Evolutionary conservation across 139 green algal genomes (phyloP), one percentile per base, ranked within the genome.

Genomic region (Micractinium sp.): DNA sequence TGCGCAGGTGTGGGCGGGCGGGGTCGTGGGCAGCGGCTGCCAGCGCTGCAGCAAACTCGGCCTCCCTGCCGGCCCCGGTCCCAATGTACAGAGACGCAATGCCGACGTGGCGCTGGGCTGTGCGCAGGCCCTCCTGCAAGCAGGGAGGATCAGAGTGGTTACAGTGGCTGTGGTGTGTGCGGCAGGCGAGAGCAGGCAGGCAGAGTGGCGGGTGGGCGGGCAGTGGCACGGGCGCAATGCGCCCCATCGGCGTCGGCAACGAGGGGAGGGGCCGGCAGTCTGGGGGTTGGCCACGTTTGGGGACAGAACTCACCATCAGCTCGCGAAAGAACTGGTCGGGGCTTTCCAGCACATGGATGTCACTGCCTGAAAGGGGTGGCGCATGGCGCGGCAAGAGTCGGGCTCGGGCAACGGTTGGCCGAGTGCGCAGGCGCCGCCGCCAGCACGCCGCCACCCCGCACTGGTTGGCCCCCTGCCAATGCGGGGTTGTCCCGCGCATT

Each of bases 1-100:
- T 53, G 31, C 38, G 66, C 75, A 93, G 53, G 19, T 75, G 23
- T 3, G 82, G 82, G 13, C 87, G 56, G 9, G 33, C 22, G 7
- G 33, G 38, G 53, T 86, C 83, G 36, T 82, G 39, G 2, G 77
- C 60, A 22, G 85, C 86, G 1, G n/a, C 25, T 31, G 63, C 83
- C 60, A 93, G 85, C 5, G 89, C 88, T 19, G 63, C 35, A 0
- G 92, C 63, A 90, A 93, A 90, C 66, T 88, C 75, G 3, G n/a
- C n/a, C 73, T 93, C 91, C 0, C 56, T 25, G 1, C 78, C 85
- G 14, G 16, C 79, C 9, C 60, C 86, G 33, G 85, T 91, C 36
- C 91, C 91, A 66, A 85, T 22, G 80, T 93, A 93, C 0, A 93
- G 89, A 15, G 91, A 84, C 4, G 86, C 91, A 20, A 93, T 90